Base-by-base conservation (phyloP, 2,329 filamentous ascomycete species). In the Teratosphaeria gauchensis region DNA sequence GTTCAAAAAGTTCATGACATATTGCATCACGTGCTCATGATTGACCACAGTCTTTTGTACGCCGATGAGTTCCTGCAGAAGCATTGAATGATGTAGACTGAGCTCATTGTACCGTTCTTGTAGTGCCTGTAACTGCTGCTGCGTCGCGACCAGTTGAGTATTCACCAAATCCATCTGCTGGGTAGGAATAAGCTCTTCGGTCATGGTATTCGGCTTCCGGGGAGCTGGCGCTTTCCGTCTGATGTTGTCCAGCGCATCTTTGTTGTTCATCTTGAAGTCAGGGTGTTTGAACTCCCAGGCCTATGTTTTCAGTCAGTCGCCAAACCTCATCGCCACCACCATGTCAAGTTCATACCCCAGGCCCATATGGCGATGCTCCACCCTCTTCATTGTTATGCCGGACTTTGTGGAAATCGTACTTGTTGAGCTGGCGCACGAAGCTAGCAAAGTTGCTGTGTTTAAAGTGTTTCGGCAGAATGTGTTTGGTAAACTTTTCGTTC, bases 401-500 rank as follows among this genome's bases (percentile, higher is more conserved):
- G 63, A 97, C 92, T 80, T 99, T 99, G 80, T 99, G 94, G 68
- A 99, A 99, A 76, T 79, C 78, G 65, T 82, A 82, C 73, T 81
- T 80, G 62, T 80, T 80, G 57, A 89, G 74, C 65, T 89, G 86
- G 48, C 87, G 83, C 46, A 90, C 87, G 65, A 90, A 90, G 1
- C 86, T 89, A 9, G 87, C 86, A 70, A 89, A 89, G 68, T 90
- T 90, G 73, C 88, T 89, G 73, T 97, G 94, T 76, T 99, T 99
- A 80, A 99, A 99, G 70, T 97, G 91, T 72, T 97, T 96, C 2
- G 94, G 94, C 16, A 99, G 84, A 67, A 99, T 95, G 46, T 89
- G 88, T 73, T 96, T 96, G 24, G 94, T 97, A 71, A 99, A 99
- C 74, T 95, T 96, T 74, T 97, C 92, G 74, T 95, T 95, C 92